A percentile compares a stretch with the other conserved stretches of the same genome.
phyloP scores from a whole-genome alignment of 345 rosid species.

The Euclidium syriacum region DNA sequence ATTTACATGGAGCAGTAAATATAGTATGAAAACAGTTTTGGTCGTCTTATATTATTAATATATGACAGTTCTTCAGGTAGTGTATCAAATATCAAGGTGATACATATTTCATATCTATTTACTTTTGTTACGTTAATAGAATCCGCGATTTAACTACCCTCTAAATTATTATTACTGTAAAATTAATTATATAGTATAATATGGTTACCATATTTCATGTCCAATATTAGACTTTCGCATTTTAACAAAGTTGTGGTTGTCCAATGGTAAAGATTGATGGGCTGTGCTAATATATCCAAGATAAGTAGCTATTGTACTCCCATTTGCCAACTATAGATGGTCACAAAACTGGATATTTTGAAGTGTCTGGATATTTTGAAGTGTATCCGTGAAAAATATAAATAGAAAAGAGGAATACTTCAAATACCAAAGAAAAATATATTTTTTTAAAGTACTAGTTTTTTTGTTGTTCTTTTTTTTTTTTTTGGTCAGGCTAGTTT shows the following conservation, averaged over 20 bases:
- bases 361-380: slow-evolving; percentile 2
- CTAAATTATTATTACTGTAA: neutral
- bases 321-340: slow-evolving; percentile 23
- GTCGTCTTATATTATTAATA: slow-evolving; percentile 7
- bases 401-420: no score
- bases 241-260: slow-evolving; percentile 15
- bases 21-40: neutral
- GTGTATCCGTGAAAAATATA: neutral
- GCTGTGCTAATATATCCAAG: slow-evolving; percentile 17
- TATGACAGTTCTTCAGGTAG: slow-evolving; percentile 14
- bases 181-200: neutral
- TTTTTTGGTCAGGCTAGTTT: no score
- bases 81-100: neutral
- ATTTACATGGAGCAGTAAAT: neutral
- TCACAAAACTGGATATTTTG: slow-evolving; percentile 22
- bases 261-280: slow-evolving; percentile 14
- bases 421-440: no score
- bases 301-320: slow-evolving; percentile 17
- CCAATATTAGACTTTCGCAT: neutral
- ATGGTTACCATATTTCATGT: neutral
- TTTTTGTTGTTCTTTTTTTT: no score
- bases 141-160: neutral
- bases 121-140: neutral
- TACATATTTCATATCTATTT: neutral
- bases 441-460: no score